Percentiles rank a stretch among this genome's conserved stretches.
phyloP scores from a whole-genome alignment of 1,284 basidiomycete species.

The Cerrena zonata region DNA sequence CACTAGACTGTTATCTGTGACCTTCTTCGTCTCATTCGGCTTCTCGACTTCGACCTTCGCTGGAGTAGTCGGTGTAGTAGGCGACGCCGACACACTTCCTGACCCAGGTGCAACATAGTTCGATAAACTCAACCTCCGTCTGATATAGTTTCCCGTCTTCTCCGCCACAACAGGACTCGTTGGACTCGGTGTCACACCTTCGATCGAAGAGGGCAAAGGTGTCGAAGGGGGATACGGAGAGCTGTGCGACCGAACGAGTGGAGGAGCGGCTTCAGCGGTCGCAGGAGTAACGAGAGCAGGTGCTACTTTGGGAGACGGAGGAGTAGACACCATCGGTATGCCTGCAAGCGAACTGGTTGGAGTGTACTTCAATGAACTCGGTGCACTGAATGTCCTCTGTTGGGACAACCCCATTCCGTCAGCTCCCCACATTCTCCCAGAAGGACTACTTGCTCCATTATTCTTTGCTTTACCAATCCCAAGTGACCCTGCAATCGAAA shows the following conservation, averaged over 20 bases:
- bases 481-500: background rate
- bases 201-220: constrained; percentile 4
- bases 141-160: constrained; percentile 17
- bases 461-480: background rate
- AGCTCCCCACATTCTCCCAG: background rate
- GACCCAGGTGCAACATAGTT: constrained; percentile 43
- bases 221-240: constrained; percentile 18
- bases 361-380: constrained; percentile 29
- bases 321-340: constrained; percentile 1
- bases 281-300: background rate
- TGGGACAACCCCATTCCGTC: constrained; percentile 16
- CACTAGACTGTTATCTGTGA: constrained; percentile 4
- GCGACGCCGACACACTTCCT: constrained; percentile 9
- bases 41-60: constrained; percentile 11
- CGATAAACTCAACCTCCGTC: constrained; percentile 39
- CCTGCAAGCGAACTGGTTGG: constrained; percentile 21
- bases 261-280: constrained; percentile 15
- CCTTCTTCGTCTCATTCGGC: constrained; percentile 11
- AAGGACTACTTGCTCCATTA: background rate
- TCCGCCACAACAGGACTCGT: constrained; percentile 3
- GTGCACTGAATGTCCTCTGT: constrained; percentile 33
- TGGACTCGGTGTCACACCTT: constrained; percentile 4
- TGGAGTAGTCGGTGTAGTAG: background rate
- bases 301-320: background rate
- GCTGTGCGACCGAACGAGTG: constrained; percentile 18